A percentile compares a stretch with the other conserved stretches of the same genome.
Evolutionary conservation across 2,329 filamentous ascomycete species (phyloP).

Genomic region (Aspergillus intermedius): DNA sequence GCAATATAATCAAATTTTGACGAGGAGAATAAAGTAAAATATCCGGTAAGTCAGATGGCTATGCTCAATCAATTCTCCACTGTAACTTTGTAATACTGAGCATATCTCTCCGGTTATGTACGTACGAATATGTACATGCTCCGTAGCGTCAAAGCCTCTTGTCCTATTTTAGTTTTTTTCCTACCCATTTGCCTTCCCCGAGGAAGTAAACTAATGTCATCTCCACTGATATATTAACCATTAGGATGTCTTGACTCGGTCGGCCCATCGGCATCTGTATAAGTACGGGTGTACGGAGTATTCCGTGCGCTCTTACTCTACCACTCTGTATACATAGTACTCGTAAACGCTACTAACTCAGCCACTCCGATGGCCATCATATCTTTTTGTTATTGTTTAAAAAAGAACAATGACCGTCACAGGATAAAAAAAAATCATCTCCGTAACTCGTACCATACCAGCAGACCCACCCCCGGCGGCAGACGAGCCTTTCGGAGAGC

Average conservation of each 20-base stretch:
- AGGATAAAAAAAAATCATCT: not conserved
- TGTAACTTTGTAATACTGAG: too few relatives aligned
- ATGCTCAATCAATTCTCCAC: too few relatives aligned
- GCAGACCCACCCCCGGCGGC: not conserved
- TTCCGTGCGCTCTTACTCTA: not conserved
- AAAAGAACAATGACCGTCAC: too few relatives aligned
- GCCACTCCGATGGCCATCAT: too few relatives aligned
- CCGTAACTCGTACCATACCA: not conserved
- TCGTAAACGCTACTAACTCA: too few relatives aligned
- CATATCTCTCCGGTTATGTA: not conserved
- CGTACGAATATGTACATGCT: not conserved
- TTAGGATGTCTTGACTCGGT: constrained; percentile 2
- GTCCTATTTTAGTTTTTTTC: not conserved
- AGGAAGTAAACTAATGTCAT: not conserved
- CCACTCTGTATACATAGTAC: not conserved
- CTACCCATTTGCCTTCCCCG: not conserved
- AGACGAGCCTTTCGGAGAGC: not conserved
- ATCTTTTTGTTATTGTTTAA: too few relatives aligned
- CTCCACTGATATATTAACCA: not conserved
- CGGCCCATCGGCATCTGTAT: constrained; percentile 12
- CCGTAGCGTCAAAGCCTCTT: not conserved
- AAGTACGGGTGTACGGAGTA: not conserved
- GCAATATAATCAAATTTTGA: too few relatives aligned
- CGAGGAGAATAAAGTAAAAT: too few relatives aligned
- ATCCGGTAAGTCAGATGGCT: too few relatives aligned